These are phyloP conservation scores for Ascoidea tarda DNA, from an alignment of 805 yeast species.

Conservation along the genomic window DNA sequence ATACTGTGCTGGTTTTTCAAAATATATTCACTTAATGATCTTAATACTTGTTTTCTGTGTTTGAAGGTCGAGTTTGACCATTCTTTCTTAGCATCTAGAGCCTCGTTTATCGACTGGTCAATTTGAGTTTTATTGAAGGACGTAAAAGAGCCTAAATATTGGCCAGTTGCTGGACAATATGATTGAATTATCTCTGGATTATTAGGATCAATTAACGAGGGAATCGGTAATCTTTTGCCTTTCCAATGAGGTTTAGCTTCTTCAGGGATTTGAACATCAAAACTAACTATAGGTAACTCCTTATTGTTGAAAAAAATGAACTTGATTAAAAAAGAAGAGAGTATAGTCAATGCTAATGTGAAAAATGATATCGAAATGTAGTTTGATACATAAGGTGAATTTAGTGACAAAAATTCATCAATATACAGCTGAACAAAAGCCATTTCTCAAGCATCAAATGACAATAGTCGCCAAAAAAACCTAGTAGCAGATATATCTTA, in stretches of 20 bases:
- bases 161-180: slow-evolving; percentile 96
- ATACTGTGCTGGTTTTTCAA: slow-evolving; percentile 72
- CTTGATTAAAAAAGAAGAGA: too few species aligned
- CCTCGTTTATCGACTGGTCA: slow-evolving; percentile 42
- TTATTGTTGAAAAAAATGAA: too few species aligned
- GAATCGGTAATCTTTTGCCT: slow-evolving; percentile 62
- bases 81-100: slow-evolving; percentile 37
- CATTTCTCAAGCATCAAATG: too few species aligned
- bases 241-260: slow-evolving; percentile 88
- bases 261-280: slow-evolving; percentile 48
- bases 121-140: slow-evolving; percentile 58
- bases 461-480: too few species aligned
- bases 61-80: slow-evolving; percentile 43
- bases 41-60: slow-evolving; percentile 55
- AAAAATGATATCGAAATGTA: too few species aligned
- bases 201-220: slow-evolving; percentile 44
- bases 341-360: too few species aligned
- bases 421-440: too few species aligned
- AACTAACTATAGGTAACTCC: slow-evolving; percentile 17
- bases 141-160: slow-evolving; percentile 58
- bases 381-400: too few species aligned
- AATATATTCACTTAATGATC: slow-evolving; percentile 58
- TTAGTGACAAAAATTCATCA: too few species aligned
- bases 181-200: slow-evolving; percentile 43
- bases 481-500: too few species aligned